These are phyloP conservation scores for Lodderomyces theae DNA, from an alignment of 1,139 yeast genomes.

Conservation along the genomic window DNA sequence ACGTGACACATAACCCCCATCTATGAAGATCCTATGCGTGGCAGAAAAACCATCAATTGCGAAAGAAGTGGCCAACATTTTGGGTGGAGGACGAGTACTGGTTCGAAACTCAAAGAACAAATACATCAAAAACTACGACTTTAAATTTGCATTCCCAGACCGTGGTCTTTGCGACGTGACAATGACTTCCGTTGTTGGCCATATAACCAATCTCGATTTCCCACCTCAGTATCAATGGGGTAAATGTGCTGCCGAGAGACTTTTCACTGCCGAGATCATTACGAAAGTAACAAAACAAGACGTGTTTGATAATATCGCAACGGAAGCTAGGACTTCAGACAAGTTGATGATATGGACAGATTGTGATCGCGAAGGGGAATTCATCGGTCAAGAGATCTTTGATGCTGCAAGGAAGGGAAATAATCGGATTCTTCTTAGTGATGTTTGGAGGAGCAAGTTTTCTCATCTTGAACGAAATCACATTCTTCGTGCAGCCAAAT, in stretches of 20 bases:
- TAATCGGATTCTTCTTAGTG: constrained; percentile 39
- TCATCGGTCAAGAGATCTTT: constrained; percentile 83
- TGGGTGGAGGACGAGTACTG: constrained; percentile 67
- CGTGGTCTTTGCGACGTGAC: constrained; percentile 73
- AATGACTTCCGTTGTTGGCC: constrained; percentile 92
- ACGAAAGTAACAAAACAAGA: constrained; percentile 41
- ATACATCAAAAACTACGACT: constrained; percentile 79
- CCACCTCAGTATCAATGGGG: constrained; percentile 69
- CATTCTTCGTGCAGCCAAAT: constrained; percentile 67
- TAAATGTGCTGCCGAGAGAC: constrained; percentile 57
- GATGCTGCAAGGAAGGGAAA: constrained; percentile 65
- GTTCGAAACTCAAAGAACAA: constrained; percentile 53
- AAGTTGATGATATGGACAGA: constrained; percentile 95
- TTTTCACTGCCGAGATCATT: constrained; percentile 65
- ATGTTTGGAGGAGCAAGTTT: constrained; percentile 73
- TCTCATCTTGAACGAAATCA: constrained; percentile 83
- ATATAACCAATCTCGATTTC: constrained; percentile 66
- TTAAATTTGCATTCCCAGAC: constrained; percentile 56
- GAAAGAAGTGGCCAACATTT: constrained; percentile 70
- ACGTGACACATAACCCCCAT: neutral
- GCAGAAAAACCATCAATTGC: constrained; percentile 98
- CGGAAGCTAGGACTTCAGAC: constrained; percentile 60
- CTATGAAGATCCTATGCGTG: constrained; percentile 83
- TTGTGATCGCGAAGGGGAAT: constrained; percentile 98
- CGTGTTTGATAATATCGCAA: constrained; percentile 66